A percentile compares a stretch with the other conserved stretches of the same genome.
These are phyloP conservation scores for Pseudopithomyces maydicus DNA, from an alignment of 2,329 filamentous ascomycete species.

Conservation along the genomic window DNA sequence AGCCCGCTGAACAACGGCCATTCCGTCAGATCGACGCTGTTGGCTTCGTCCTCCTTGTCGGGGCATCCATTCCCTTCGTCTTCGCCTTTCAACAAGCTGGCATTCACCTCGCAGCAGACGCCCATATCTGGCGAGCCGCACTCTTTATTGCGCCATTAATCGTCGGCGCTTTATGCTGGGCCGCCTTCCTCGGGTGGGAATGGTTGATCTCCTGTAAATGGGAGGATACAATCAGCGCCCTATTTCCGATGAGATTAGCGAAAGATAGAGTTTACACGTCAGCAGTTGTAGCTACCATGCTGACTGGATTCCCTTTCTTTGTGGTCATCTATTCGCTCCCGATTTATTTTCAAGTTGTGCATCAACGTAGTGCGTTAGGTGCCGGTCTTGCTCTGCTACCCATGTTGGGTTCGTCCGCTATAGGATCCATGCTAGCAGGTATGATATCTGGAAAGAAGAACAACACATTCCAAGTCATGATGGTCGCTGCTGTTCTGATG, in stretches of 20 bases:
- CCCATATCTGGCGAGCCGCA: constrained; percentile 8
- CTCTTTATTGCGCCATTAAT: constrained; percentile 7
- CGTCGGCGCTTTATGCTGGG: constrained; percentile 6
- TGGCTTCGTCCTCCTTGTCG: constrained; percentile 58
- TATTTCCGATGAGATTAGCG: constrained; percentile 11
- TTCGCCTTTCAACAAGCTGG: constrained; percentile 63
- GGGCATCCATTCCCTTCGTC: constrained; percentile 60
- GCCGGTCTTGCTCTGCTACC: constrained; percentile 12
- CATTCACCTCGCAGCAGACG: constrained; percentile 17
- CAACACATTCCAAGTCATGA: constrained; percentile 10
- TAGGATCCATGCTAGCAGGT: constrained; percentile 12
- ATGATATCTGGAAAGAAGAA: constrained; percentile 11
- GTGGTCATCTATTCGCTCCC: constrained; percentile 14
- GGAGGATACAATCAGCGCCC: constrained; percentile 4
- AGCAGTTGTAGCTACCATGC: constrained; percentile 4
- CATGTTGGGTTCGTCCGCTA: constrained; percentile 9
- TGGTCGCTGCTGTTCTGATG: constrained; percentile 10
- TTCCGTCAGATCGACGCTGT: constrained; percentile 37
- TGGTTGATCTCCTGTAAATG: constrained; percentile 6
- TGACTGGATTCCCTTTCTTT: constrained; percentile 12
- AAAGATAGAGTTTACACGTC: constrained; percentile 11
- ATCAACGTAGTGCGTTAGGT: constrained; percentile 7
- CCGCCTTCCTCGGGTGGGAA: constrained; percentile 10
- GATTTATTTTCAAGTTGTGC: constrained; percentile 11
- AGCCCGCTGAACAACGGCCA: not conserved